Evolutionary conservation across 805 yeast species (phyloP), one percentile per base, ranked within the genome.

Genomic region (Kurtzmaniella cleridarum): DNA sequence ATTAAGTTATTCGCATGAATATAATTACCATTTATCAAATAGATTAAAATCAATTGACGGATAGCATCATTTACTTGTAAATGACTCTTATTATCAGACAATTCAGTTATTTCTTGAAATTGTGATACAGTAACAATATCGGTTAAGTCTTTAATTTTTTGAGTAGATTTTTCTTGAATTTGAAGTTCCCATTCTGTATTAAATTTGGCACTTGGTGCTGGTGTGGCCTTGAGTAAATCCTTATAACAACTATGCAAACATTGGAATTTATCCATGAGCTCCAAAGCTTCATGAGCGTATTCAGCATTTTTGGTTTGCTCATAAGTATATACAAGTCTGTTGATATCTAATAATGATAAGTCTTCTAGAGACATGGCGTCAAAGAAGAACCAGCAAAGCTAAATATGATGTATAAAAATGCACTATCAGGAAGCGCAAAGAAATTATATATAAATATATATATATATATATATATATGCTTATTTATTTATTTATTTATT

Each of bases 191-290:
- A 49, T 6, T 23, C 8, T 10, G 23, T 36, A 32, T 39, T 37
- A 39, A 37, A 54, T 18, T 41, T 40, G 27, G 45, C 13, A 11
- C 33, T 16, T n/a, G 38, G 18, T 2, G 17, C 11, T 11, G 33
- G 27, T 13, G 43, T 34, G 24, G 40, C 42, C 3, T 30, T 32
- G 4, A 45, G 32, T 35, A 50, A 31, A 30, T 14, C 28, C n/a
- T 35, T 28, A 26, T 43, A 42, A 12, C 16, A 6, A 3, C 61
- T 59, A 40, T 55, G 55, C 13, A 57, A 38, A 3, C 50, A 48
- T 27, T 47, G 41, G 39, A 53, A 53, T 16, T 47, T 41, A 15
- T 57, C 51, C 62, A 62, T 59, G 12, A 61, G 31, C 4, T 29
- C 34, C 10, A 60, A 38, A 5, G 49, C 45, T 4, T 35, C 30